These are phyloP conservation scores for Byssochlamys sp. DNA, from an alignment of 2,329 filamentous ascomycete species.

Conservation along the genomic window DNA sequence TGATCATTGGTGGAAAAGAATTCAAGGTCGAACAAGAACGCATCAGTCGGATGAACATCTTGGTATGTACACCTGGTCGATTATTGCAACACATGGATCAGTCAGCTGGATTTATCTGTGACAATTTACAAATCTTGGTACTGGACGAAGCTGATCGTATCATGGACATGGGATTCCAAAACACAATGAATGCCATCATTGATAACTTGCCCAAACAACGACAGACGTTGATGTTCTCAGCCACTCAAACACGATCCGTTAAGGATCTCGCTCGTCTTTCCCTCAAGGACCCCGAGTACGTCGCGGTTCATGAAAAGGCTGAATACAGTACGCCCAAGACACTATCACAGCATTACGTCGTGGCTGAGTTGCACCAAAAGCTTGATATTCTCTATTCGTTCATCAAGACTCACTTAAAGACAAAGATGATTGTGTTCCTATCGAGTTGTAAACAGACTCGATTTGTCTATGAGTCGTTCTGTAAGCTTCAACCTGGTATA, in stretches of 20 bases:
- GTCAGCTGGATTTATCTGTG: conserved; percentile 81
- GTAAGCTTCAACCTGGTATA: conserved; percentile 88
- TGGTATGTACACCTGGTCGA: conserved; percentile 87
- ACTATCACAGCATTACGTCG: conserved; percentile 82
- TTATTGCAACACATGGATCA: conserved; percentile 95
- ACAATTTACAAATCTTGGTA: conserved; percentile 84
- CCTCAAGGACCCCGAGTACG: conserved; percentile 83
- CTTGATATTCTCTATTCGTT: conserved; percentile 88
- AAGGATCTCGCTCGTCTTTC: conserved; percentile 84
- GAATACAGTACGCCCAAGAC: conserved; percentile 68
- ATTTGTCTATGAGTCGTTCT: conserved; percentile 87
- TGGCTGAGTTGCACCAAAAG: conserved; percentile 78
- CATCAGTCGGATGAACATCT: conserved; percentile 84
- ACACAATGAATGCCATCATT: conserved; percentile 80
- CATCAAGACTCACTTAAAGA: conserved; percentile 78
- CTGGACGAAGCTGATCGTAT: conserved; percentile 94
- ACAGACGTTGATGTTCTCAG: conserved; percentile 90
- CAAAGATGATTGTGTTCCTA: conserved; percentile 89
- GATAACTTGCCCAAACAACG: conserved; percentile 77
- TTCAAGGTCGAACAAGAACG: conserved; percentile 78
- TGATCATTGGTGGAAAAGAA: conserved; percentile 89
- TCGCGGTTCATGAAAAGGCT: conserved; percentile 82
- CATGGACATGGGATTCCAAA: conserved; percentile 93
- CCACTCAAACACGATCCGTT: conserved; percentile 89
- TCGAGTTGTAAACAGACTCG: conserved; percentile 96